phyloP scores from a whole-genome alignment of 805 yeast genomes.

The Saccharomyces mikatae region DNA sequence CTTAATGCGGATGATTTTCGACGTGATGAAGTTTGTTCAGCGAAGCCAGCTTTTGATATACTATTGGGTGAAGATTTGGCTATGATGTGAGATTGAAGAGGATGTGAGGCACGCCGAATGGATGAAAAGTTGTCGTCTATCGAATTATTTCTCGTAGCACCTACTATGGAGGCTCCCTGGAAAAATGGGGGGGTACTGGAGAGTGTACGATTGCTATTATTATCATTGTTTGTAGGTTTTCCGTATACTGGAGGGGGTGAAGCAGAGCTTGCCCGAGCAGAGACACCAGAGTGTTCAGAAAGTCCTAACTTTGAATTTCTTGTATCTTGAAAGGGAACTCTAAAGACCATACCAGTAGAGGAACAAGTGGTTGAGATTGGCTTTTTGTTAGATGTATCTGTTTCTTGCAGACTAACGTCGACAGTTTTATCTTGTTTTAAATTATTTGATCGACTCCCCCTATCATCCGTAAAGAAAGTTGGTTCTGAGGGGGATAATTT shows the following conservation, averaged over 20 bases:
- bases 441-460: background rate
- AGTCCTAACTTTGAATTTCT: background rate
- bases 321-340: conserved; percentile 61
- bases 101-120: conserved; percentile 11
- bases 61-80: background rate
- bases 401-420: background rate
- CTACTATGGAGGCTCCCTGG: background rate
- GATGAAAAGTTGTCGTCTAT: background rate
- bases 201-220: background rate
- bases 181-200: background rate
- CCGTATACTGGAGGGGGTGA: background rate
- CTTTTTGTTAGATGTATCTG: background rate
- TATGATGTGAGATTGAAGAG: conserved; percentile 1
- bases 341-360: conserved; percentile 37
- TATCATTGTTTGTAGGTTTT: background rate
- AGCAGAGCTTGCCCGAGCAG: background rate
- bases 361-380: conserved; percentile 24
- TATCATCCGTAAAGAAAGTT: background rate
- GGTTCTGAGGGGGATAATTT: background rate
- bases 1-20: conserved; percentile 3
- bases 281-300: background rate
- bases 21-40: background rate
- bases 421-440: background rate
- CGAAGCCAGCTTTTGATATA: background rate
- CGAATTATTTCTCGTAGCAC: background rate